A percentile compares a stretch with the other conserved stretches of the same genome.
Evolutionary conservation across 352 stramenopile species (phyloP).

Genomic region (Globisporangium emineosum): DNA sequence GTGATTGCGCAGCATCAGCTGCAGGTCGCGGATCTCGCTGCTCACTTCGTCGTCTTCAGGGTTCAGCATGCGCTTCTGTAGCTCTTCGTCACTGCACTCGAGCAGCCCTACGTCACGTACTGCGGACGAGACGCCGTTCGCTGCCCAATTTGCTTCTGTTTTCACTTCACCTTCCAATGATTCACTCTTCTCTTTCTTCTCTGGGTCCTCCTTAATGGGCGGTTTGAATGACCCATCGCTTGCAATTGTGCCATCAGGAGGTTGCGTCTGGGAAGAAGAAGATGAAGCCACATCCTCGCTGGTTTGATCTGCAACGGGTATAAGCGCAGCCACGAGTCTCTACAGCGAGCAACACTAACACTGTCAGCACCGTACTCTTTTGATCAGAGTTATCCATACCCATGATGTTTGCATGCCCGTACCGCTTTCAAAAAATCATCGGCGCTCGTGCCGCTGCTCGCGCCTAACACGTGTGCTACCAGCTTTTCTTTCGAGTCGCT

Average conservation of each 20-base stretch:
- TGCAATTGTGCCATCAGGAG: background rate
- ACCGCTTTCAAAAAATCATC: constrained; percentile 59
- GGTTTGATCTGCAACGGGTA: constrained; percentile 5
- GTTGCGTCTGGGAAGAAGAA: background rate
- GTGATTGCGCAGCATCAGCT: constrained; percentile 38
- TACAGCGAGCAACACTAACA: background rate
- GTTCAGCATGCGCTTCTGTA: constrained; percentile 24
- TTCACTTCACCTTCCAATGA: background rate
- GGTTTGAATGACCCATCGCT: background rate
- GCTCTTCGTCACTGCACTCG: constrained; percentile 28
- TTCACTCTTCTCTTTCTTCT: background rate
- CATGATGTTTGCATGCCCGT: background rate
- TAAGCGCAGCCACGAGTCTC: constrained; percentile 19
- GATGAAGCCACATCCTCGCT: background rate
- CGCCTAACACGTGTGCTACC: constrained; percentile 7
- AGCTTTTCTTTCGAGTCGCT: constrained; percentile 1
- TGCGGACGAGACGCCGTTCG: constrained; percentile 23
- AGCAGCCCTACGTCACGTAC: constrained; percentile 53
- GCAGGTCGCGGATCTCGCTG: constrained; percentile 53
- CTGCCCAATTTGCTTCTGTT: constrained; percentile 20
- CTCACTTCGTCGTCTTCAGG: constrained; percentile 62
- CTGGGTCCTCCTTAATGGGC: background rate
- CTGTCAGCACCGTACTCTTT: background rate
- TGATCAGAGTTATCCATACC: too few species aligned
- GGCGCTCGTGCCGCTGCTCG: constrained; percentile 11